Evolutionary conservation across 2,329 filamentous ascomycete genomes (phyloP).

Genomic region (Chrysosporium queenslandicum): DNA sequence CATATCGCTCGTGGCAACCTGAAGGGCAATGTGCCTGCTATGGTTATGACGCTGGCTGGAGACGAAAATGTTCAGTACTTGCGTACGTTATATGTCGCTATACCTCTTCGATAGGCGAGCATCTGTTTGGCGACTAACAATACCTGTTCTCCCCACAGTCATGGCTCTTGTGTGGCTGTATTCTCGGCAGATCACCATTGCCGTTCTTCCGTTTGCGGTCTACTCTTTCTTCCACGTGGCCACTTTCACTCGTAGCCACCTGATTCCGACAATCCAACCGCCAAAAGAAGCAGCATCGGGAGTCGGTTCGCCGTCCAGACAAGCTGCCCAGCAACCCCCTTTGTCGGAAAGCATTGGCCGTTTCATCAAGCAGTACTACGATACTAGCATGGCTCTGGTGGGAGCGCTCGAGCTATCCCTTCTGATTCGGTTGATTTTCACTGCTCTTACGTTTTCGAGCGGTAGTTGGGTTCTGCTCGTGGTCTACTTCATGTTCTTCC

Average conservation of each 20-base stretch:
- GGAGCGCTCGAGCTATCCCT: conserved; percentile 77
- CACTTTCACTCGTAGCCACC: conserved; percentile 86
- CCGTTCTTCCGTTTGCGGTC: conserved; percentile 85
- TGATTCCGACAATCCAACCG: conserved; percentile 77
- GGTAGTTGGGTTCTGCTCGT: conserved; percentile 80
- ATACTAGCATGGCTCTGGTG: conserved; percentile 88
- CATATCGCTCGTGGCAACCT: conserved; percentile 75
- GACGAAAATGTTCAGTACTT: conserved; percentile 99
- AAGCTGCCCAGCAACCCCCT: conserved; percentile 43
- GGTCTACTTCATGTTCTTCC: conserved; percentile 85
- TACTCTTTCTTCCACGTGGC: conserved; percentile 98
- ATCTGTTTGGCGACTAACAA: too few relatives aligned
- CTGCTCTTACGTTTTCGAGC: conserved; percentile 77
- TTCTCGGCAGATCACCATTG: conserved; percentile 76
- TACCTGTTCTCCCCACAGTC: too few relatives aligned
- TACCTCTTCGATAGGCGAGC: too few relatives aligned
- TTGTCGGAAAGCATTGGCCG: conserved; percentile 73
- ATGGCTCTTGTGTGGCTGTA: conserved; percentile 96
- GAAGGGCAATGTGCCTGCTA: conserved; percentile 53
- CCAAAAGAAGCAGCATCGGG: conserved; percentile 47
- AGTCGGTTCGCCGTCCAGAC: conserved; percentile 44
- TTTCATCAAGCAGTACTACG: conserved; percentile 98
- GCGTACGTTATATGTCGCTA: too few relatives aligned
- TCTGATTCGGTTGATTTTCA: conserved; percentile 71
- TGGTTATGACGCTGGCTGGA: conserved; percentile 56